phyloP scores from a whole-genome alignment of 352 stramenopile species.

The Phytophthora sojae region DNA sequence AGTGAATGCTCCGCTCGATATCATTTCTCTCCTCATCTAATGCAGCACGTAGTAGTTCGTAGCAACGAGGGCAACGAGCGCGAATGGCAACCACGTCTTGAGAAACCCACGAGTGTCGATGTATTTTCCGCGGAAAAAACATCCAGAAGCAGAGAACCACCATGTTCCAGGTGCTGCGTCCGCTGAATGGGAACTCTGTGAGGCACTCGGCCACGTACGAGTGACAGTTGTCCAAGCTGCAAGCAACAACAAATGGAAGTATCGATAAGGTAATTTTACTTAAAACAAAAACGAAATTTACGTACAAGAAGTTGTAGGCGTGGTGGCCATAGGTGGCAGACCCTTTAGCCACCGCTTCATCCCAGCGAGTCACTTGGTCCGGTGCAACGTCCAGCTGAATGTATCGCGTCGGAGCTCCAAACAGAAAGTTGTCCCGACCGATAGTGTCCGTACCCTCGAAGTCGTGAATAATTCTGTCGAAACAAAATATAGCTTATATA shows the following conservation, averaged over 20 bases:
- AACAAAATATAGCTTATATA: neutral
- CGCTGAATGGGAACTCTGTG: conserved; percentile 52
- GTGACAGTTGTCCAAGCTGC: conserved; percentile 95
- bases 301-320: conserved; percentile 95
- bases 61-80: conserved; percentile 11
- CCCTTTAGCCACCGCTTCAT: conserved; percentile 87
- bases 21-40: neutral
- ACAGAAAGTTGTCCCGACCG: conserved; percentile 84
- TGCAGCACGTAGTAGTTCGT: conserved; percentile 19
- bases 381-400: conserved; percentile 65
- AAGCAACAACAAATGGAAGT: neutral
- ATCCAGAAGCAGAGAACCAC: conserved; percentile 78
- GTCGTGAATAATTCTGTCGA: conserved; percentile 89
- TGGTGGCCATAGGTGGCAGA: conserved; percentile 89
- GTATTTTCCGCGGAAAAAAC: conserved; percentile 61
- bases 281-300: neutral
- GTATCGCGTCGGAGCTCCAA: conserved; percentile 88
- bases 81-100: conserved; percentile 42
- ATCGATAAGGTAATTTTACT: neutral
- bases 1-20: neutral
- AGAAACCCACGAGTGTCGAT: conserved; percentile 41
- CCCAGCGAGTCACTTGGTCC: conserved; percentile 78
- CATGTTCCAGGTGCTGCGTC: conserved; percentile 71
- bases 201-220: conserved; percentile 91
- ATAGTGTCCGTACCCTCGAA: conserved; percentile 95